These are phyloP conservation scores for Raphanus hybrid DNA, from an alignment of 441 rosid species.

Conservation along the genomic window DNA sequence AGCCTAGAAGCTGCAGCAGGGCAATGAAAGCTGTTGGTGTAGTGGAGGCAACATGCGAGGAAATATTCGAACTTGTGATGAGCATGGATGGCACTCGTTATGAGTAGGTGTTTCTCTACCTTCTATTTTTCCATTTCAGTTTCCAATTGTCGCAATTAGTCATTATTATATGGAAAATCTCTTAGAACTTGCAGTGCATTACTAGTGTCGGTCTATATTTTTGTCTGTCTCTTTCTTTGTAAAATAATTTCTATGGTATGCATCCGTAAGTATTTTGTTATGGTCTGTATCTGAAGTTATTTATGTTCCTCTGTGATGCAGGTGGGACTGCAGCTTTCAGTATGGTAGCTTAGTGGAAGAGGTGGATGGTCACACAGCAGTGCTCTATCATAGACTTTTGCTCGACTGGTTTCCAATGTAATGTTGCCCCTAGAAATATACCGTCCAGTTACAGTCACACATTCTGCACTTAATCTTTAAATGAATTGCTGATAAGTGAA, in stretches of 20 bases:
- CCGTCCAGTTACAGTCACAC: slow-evolving; percentile 16
- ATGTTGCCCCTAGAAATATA: slow-evolving; percentile 38
- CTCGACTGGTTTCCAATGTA: slow-evolving; percentile 99
- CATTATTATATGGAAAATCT: background rate
- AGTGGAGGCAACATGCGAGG: slow-evolving; percentile 98
- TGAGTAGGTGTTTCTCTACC: slow-evolving; percentile 80
- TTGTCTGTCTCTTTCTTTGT: slow-evolving; percentile 6
- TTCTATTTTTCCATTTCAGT: slow-evolving; percentile 2
- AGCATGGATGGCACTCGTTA: slow-evolving; percentile 99
- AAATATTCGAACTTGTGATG: slow-evolving; percentile 97
- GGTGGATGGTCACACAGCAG: slow-evolving; percentile 99
- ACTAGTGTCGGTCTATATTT: slow-evolving; percentile 7
- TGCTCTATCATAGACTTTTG: slow-evolving; percentile 94
- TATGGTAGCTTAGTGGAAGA: slow-evolving; percentile 98
- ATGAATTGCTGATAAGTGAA: slow-evolving; percentile 12
- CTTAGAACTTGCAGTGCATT: background rate
- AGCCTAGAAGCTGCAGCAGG: slow-evolving; percentile 99
- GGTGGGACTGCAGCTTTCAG: slow-evolving; percentile 99
- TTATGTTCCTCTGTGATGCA: slow-evolving; percentile 45
- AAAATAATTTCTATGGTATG: slow-evolving; percentile 8
- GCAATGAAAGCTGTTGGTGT: slow-evolving; percentile 99
- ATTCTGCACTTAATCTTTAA: background rate
- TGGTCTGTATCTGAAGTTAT: slow-evolving; percentile 20
- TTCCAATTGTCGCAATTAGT: slow-evolving; percentile 11
- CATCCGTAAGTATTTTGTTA: slow-evolving; percentile 9